Evolutionary conservation across 2,329 filamentous ascomycete genomes (phyloP).

Genomic region (Fusarium sp.): DNA sequence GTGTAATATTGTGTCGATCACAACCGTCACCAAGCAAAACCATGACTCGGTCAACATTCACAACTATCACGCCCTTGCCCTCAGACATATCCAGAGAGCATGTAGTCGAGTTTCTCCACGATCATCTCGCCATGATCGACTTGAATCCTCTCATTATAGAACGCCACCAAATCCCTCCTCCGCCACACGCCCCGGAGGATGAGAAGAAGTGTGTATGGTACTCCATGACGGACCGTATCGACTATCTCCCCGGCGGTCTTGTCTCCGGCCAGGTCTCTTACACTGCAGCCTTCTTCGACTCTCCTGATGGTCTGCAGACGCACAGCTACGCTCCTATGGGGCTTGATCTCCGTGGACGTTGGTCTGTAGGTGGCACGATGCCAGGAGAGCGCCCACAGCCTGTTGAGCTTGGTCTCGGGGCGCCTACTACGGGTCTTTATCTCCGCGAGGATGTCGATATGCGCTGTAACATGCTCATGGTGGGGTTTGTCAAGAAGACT

Average conservation of each 20-base stretch:
- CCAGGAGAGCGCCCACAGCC: slow-evolving; percentile 73
- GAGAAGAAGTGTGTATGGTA: slow-evolving; percentile 82
- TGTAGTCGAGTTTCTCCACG: slow-evolving; percentile 79
- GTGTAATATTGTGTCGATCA: slow-evolving; percentile 6
- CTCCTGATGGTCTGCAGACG: slow-evolving; percentile 77
- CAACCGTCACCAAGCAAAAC: slow-evolving; percentile 9
- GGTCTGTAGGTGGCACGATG: slow-evolving; percentile 76
- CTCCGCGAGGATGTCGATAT: slow-evolving; percentile 85
- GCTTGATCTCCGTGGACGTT: slow-evolving; percentile 79
- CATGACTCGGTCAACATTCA: slow-evolving; percentile 67
- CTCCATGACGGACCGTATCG: slow-evolving; percentile 77
- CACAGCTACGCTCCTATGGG: slow-evolving; percentile 86
- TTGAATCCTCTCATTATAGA: slow-evolving; percentile 84
- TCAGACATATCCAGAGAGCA: slow-evolving; percentile 70
- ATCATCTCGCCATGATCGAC: slow-evolving; percentile 85
- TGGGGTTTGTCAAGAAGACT: slow-evolving; percentile 81
- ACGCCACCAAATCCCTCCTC: slow-evolving; percentile 72
- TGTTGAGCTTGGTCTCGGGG: slow-evolving; percentile 71
- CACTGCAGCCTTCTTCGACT: slow-evolving; percentile 81
- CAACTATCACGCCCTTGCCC: slow-evolving; percentile 81
- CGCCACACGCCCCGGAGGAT: slow-evolving; percentile 70
- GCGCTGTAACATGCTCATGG: slow-evolving; percentile 79
- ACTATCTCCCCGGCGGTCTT: slow-evolving; percentile 74
- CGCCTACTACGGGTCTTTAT: slow-evolving; percentile 75
- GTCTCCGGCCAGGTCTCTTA: slow-evolving; percentile 75